These are phyloP conservation scores for Hawksworthiomyces lignivorus DNA, from an alignment of 2,329 filamentous ascomycete genomes.

Conservation along the genomic window DNA sequence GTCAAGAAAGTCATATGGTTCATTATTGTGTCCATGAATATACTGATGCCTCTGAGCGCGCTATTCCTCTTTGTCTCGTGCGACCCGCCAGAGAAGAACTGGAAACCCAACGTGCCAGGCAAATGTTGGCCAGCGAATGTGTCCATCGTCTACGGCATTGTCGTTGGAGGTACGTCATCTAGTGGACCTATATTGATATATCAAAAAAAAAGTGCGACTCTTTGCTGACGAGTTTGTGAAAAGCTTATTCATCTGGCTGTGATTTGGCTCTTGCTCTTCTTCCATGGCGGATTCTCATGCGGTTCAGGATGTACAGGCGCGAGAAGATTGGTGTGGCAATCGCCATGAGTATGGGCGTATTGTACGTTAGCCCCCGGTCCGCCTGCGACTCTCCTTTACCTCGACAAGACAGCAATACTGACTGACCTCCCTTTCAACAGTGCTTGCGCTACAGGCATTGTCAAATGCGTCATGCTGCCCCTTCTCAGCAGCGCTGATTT, in stretches of 20 bases:
- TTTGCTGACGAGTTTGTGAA: too few species aligned
- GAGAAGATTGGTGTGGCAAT: conserved; percentile 23
- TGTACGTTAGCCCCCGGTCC: conserved; percentile 15
- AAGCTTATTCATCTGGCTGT: conserved; percentile 19
- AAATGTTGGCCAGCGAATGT: conserved; percentile 19
- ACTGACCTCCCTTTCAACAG: conserved; percentile 13
- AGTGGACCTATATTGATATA: too few species aligned
- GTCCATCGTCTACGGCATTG: conserved; percentile 18
- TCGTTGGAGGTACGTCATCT: conserved; percentile 13
- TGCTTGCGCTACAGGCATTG: conserved; percentile 18
- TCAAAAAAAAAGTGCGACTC: too few species aligned
- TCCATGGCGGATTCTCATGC: conserved; percentile 22
- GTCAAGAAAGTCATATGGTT: conserved; percentile 21
- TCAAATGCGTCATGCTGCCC: conserved; percentile 18
- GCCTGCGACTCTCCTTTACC: too few species aligned
- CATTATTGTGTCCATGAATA: conserved; percentile 26
- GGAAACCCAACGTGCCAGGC: conserved; percentile 17
- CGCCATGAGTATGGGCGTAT: conserved; percentile 26
- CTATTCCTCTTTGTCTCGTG: conserved; percentile 21
- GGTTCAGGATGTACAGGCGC: conserved; percentile 20
- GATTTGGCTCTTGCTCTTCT: conserved; percentile 22
- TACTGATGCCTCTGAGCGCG: conserved; percentile 19
- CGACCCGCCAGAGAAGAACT: conserved; percentile 19
- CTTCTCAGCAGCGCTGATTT: conserved; percentile 13
- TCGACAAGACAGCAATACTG: too few species aligned